Evolutionary conservation across 768 basidiomycete species (phyloP).

Genomic region (Collybiopsis luxurians): DNA sequence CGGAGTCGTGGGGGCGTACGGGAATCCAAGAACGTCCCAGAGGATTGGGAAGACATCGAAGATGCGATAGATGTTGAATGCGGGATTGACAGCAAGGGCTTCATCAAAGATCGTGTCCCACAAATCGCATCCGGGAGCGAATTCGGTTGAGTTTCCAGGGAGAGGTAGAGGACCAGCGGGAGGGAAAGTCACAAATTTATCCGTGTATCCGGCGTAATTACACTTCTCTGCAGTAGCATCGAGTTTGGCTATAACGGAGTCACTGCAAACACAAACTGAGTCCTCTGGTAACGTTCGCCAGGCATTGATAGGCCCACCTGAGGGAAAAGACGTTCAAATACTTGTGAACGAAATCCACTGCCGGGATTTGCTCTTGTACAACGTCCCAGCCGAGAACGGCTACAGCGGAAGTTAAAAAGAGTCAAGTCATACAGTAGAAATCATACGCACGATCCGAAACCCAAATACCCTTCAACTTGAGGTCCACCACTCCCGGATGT

Average conservation of each 20-base stretch:
- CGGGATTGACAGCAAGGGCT: constrained; percentile 63
- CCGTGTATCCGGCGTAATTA: constrained; percentile 60
- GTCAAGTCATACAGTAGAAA: neutral
- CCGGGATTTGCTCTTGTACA: constrained; percentile 68
- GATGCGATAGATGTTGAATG: constrained; percentile 75
- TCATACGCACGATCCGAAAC: constrained; percentile 60
- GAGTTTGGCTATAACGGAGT: constrained; percentile 59
- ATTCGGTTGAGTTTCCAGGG: constrained; percentile 51
- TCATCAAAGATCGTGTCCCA: constrained; percentile 67
- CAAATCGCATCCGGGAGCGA: constrained; percentile 56
- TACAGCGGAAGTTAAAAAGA: constrained; percentile 17
- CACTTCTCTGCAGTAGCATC: constrained; percentile 52
- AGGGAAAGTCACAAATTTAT: constrained; percentile 64
- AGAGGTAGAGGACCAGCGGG: constrained; percentile 62
- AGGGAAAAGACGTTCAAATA: constrained; percentile 68
- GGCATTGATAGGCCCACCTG: too few relatives aligned
- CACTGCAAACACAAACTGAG: too few relatives aligned
- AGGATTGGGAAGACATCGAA: constrained; percentile 73
- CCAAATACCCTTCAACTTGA: constrained; percentile 70
- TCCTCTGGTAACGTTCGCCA: too few relatives aligned
- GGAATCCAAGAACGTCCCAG: constrained; percentile 84
- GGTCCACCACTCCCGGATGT: constrained; percentile 46
- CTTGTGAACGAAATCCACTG: constrained; percentile 72
- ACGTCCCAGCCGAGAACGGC: constrained; percentile 61
- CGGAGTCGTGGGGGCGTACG: constrained; percentile 33